Evolutionary conservation across 495 filamentous ascomycete genomes (phyloP), one percentile per base, ranked within the genome.

Genomic region (Viridothelium virens): DNA sequence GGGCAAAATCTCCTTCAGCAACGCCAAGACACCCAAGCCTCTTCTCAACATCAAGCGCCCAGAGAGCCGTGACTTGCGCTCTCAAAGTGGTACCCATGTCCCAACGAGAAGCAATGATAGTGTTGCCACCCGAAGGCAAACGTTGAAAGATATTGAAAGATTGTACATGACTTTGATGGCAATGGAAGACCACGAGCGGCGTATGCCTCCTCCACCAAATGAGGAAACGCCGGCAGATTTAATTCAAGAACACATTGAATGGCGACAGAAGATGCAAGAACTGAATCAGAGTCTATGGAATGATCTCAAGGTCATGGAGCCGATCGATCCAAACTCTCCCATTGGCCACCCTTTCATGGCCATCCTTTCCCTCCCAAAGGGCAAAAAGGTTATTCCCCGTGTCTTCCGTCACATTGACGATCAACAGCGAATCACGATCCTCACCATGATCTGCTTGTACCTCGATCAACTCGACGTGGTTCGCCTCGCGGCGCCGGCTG

Each of bases 1-100:
- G 67, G 94, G 94, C 65, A 99, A 99, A 78, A 99, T 99, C 41
- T 92, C 92, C 0, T 99, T 97, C 80, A 96, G 93, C 79, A 99
- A 99, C 72, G 91, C 92, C 39, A 97, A 97, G 77, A 95, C 94
- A 0, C 94, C 94, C 0, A 91, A 93, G 74, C 91, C 92, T 38
- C 83, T 97, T 69, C 84, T 99, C 39, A 97, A 96, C 72, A 89
- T 99, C 76, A 97, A 97, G 79, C 89, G 92, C 18, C 78, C 83
- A n/a, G 93, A 96, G 38, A 87, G 81, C 68, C 79, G 78, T n/a
- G 80, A 85, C 7, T 79, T 78, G 11, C 74, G 31, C 63, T 77
- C 48, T 78, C 78, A 75, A 77, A 79, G 74, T 68, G 77, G 33
- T 74, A 80, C 44, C 71, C 80, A 0, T 73, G 66, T 82, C 81